phyloP scores from a whole-genome alignment of 148 eudicot genomes.

The Arctostaphylos glauca region DNA sequence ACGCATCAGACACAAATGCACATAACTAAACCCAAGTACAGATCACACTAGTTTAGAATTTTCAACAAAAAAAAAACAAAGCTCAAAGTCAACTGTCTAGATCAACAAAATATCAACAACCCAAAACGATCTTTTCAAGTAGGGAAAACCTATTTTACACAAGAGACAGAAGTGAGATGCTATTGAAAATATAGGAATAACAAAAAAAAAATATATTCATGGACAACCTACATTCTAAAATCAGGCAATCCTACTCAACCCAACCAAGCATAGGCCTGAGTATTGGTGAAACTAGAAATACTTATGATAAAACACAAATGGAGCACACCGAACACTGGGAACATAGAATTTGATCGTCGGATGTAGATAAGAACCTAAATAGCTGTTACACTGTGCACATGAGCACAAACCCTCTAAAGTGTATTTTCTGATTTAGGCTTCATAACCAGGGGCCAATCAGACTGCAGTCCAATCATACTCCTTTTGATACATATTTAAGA shows the following conservation, averaged over 20 bases:
- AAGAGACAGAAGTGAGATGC: conserved; percentile 1
- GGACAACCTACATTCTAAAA: not conserved
- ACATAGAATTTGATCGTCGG: not conserved
- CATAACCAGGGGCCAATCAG: not conserved
- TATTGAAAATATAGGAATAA: not conserved
- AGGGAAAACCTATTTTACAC: not conserved
- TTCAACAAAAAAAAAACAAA: not conserved
- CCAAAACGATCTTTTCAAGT: not conserved
- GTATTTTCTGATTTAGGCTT: not conserved
- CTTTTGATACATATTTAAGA: not conserved
- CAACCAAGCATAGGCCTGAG: not conserved
- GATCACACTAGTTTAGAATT: not conserved
- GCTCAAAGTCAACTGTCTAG: not conserved
- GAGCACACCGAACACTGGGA: not conserved
- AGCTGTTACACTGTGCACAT: not conserved
- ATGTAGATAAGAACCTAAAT: not conserved
- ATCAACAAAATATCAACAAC: not conserved
- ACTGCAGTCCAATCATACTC: not conserved
- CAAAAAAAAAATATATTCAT: not conserved
- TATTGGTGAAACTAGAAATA: not conserved
- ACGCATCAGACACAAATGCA: not conserved
- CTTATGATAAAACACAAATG: not conserved
- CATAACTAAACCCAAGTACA: not conserved
- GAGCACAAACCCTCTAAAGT: not conserved
- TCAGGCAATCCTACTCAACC: not conserved